Base-by-base conservation (phyloP, 192 early-diverging fungal genomes). In the Coemansia sp. region DNA sequence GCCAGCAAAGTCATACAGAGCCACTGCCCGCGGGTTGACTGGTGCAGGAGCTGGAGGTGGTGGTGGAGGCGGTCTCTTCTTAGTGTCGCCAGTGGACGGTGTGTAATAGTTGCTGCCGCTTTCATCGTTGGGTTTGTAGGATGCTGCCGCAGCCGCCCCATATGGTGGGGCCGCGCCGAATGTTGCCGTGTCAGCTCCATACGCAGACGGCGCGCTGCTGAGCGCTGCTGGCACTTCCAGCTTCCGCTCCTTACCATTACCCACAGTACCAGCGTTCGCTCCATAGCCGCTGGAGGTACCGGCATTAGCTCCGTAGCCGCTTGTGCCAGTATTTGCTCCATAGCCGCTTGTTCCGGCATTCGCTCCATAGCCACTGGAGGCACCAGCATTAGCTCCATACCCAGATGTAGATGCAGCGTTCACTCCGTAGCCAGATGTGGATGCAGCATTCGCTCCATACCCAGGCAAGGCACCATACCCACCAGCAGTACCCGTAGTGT, bases 1-100 rank as follows among this genome's bases (percentile, higher is more conserved):
- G 1, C 90, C 94, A 7, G 75, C 75, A 80, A 93, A 98, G 80
- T 97, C 92, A 65, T 93, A 98, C 69, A 92, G 58, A 0, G 96
- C 96, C 9, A 87, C 77, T 27, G 90, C 94, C 15, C 76, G 75
- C 62, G 55, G 27, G 23, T 70, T 59, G 7, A 78, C 73, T 29
- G 71, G 62, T n/a, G 80, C 72, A 17, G 85, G 75, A 15, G 84
- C 70, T 11, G 86, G 86, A 6, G 87, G 86, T 0, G 87, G 82
- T 17, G 81, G 81, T 21, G 80, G 69, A 2, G 69, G 67, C 10
- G 60, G 63, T 19, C 59, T 45, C 10, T 50, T 61, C 68, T 82
- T 82, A 1, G 21, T 41, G 34, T 77, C 75, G 10, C 75, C 72
- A 3, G 36, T 19, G 5, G 69, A 48, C 4, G 68, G 21, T 11